These are phyloP conservation scores for Hypoxylon perforatum DNA, from an alignment of 495 filamentous ascomycete genomes.

Conservation along the genomic window DNA sequence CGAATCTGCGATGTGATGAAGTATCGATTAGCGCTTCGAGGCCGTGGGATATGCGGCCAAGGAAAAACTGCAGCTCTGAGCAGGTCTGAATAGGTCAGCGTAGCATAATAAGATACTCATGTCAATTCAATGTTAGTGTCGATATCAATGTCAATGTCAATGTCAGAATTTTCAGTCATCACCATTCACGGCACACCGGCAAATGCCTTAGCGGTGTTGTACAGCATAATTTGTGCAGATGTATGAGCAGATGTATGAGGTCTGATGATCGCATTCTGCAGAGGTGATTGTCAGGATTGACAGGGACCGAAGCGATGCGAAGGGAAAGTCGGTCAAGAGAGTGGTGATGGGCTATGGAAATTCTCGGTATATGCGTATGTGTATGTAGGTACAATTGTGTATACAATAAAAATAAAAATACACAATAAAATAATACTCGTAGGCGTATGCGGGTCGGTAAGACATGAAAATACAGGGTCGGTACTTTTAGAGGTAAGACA, in stretches of 20 bases:
- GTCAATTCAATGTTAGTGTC: neutral
- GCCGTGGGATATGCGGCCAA: neutral
- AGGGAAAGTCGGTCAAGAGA: constrained; percentile 41
- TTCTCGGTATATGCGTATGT: neutral
- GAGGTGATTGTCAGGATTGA: constrained; percentile 31
- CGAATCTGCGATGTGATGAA: neutral
- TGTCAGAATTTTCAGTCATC: neutral
- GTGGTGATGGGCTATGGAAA: constrained; percentile 1
- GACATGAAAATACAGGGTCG: neutral
- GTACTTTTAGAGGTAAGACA: neutral
- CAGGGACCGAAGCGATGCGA: constrained; percentile 28
- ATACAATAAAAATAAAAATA: neutral
- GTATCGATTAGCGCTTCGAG: neutral
- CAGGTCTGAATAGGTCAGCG: neutral
- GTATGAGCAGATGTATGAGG: constrained; percentile 34
- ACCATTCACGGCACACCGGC: constrained; percentile 6
- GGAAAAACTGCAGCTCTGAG: neutral
- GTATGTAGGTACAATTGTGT: too few relatives aligned
- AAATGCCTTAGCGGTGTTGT: constrained; percentile 14
- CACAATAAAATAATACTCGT: neutral
- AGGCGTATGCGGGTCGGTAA: neutral
- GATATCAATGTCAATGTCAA: neutral
- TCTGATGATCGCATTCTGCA: constrained; percentile 41
- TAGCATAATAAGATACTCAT: too few relatives aligned
- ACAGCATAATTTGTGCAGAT: constrained; percentile 30